Evolutionary conservation across 495 filamentous ascomycete genomes (phyloP), one percentile per base, ranked within the genome.

Genomic region (Talaromyces borbonicus): DNA sequence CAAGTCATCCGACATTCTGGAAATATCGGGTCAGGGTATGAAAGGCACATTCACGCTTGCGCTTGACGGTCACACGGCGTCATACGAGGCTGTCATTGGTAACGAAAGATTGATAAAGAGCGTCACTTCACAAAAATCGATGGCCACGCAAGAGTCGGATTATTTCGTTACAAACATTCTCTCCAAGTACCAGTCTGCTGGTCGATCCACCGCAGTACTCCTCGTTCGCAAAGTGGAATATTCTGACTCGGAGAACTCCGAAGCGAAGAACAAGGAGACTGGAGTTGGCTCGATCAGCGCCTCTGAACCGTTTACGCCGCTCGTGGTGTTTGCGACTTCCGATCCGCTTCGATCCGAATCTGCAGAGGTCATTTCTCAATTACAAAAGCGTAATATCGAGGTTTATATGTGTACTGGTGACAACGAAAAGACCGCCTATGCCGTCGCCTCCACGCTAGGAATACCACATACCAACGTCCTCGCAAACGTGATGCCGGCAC

Each of bases 341-440:
- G 90, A 97, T 55, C 80, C 85, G 1, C 72, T 95, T 51, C 85
- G 92, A 3, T 78, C 81, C 3, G 87, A 93, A 57, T 80, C 90
- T 1, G 58, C 69, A 15, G 50, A 59, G 5, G 77, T 90, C 23
- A 77, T 96, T 53, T 56, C 62, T 5, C 66, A 80, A n/a, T 79
- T 97, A 5, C 74, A 79, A 45, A 60, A 75, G 18, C 74, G 72
- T 20, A 69, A 57, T 20, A 80, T 86, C 43, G 71, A 77, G 2
- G 84, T 94, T 20, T 95, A 81, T 78, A 94, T 97, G 87, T 81
- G 94, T 35, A 92, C 88, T 3, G 90, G 90, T 12, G 90, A 97
- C 61, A 73, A 73, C 51, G 56, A 63, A 32, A 68, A 46, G 29
- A 73, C 69, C n/a, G 78, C 78, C 11, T 54, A 67, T 20, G 74